Evolutionary conservation across 2,329 filamentous ascomycete species (phyloP), one percentile per base, ranked within the genome.

Genomic region (Aspergillus amoenus): DNA sequence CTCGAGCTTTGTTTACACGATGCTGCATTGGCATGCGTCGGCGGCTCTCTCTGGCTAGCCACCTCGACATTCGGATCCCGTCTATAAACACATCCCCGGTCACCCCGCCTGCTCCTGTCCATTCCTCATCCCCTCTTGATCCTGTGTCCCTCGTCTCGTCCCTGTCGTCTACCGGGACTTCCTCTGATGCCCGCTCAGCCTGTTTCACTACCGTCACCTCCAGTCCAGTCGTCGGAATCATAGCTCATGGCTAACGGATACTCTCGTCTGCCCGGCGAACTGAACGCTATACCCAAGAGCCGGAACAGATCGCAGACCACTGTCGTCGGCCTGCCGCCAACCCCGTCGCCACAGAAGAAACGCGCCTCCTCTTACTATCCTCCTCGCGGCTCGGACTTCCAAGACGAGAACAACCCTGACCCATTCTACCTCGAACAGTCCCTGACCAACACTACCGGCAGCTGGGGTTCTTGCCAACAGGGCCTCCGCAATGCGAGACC

Each of bases 361-460:
- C 66, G 68, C 39, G 64, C 57, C 18, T 73, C 70, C 7, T 69
- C 69, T 12, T 73, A 70, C 42, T 67, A 69, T 39, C 69, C 70
- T 5, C 55, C 63, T 18, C 62, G 63, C 8, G 66, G 65, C 5
- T 59, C 62, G 0, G 67, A 66, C 49, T 65, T 64, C 5, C 41
- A 67, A 4, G 72, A 73, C 58, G 73, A 76, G 30, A 65, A 72
- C 13, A 71, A 72, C 43, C 64, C 66, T 5, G 73, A 75, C 56
- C 73, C 73, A 4, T 76, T 75, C 61, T 76, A 75, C 49, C 70
- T 76, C 21, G 73, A 76, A 56, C 64, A 70, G 41, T 71, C 73
- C 15, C 57, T 75, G 43, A 62, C 67, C 6, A 64, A 61, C 37
- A 65, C 68, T 37, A 65, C 68, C 12, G 62, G 64, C n/a, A 56